phyloP scores from a whole-genome alignment of 345 rosid species.

The Citrus mangshanensis region DNA sequence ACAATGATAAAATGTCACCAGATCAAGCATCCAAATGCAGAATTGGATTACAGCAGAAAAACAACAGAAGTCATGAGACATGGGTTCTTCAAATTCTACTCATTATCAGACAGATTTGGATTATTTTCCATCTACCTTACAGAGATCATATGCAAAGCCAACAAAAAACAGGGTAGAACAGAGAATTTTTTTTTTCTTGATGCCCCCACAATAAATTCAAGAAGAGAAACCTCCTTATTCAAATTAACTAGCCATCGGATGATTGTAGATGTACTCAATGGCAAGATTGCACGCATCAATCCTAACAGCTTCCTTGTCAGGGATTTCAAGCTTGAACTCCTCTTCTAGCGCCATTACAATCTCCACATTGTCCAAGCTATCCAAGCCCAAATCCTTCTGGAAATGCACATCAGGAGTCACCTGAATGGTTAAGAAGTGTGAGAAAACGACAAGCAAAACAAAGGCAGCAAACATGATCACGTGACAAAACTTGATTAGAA shows the following conservation, averaged over 20 bases:
- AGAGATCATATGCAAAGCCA: slow-evolving; percentile 6
- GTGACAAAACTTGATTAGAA: neutral
- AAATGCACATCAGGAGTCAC: slow-evolving; percentile 81
- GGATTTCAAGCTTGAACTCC: slow-evolving; percentile 94
- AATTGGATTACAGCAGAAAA: neutral
- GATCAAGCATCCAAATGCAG: slow-evolving; percentile 1
- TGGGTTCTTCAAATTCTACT: slow-evolving; percentile 8
- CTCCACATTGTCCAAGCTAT: slow-evolving; percentile 93
- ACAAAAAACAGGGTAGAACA: slow-evolving; percentile 10
- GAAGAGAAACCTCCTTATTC: slow-evolving; percentile 3
- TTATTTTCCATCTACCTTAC: slow-evolving; percentile 34
- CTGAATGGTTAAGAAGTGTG: slow-evolving; percentile 21
- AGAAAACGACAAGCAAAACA: neutral
- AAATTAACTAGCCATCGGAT: slow-evolving; percentile 73
- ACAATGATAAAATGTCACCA: neutral
- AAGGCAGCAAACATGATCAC: neutral
- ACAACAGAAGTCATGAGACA: slow-evolving; percentile 5
- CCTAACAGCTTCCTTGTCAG: slow-evolving; percentile 92
- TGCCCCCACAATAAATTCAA: slow-evolving; percentile 9
- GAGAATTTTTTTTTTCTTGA: neutral
- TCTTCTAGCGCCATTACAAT: slow-evolving; percentile 95
- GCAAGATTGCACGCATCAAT: slow-evolving; percentile 82
- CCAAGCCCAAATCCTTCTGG: slow-evolving; percentile 85
- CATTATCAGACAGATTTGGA: slow-evolving; percentile 23
- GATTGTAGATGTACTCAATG: slow-evolving; percentile 78